Percentiles rank a stretch among this genome's conserved stretches.
phyloP scores from a whole-genome alignment of 805 yeast genomes.

The Starmerella cellae region DNA sequence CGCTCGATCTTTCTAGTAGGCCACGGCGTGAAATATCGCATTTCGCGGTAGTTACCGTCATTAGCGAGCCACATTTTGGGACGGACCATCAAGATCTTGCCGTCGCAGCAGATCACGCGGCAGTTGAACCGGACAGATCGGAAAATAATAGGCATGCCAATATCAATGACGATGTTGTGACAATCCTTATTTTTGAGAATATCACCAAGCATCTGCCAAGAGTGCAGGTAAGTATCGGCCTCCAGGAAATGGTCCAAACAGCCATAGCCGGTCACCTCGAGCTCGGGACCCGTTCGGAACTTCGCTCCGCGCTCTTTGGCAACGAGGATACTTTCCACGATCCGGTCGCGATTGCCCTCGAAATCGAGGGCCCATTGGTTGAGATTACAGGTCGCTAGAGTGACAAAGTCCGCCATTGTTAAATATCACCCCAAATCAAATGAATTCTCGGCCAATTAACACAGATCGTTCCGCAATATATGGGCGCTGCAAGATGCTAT shows the following conservation, averaged over 20 bases:
- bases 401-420: constrained; percentile 77
- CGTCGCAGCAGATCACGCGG: constrained; percentile 68
- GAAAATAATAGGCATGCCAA: constrained; percentile 90
- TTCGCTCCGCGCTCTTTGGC: constrained; percentile 69
- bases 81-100: constrained; percentile 67
- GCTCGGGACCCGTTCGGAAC: constrained; percentile 91
- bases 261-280: constrained; percentile 80
- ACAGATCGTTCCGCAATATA: no score
- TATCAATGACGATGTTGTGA: constrained; percentile 65
- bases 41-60: constrained; percentile 95
- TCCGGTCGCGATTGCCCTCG: constrained; percentile 91
- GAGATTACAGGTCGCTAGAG: constrained; percentile 84
- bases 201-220: constrained; percentile 87
- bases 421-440: no score
- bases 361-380: constrained; percentile 99
- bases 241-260: constrained; percentile 76
- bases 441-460: no score
- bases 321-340: constrained; percentile 58
- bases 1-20: constrained; percentile 63
- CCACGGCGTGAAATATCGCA: constrained; percentile 97
- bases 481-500: no score
- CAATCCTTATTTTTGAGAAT: constrained; percentile 58
- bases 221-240: constrained; percentile 72
- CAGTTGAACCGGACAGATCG: constrained; percentile 84
- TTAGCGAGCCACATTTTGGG: constrained; percentile 91